A percentile compares a stretch with the other conserved stretches of the same genome.
Evolutionary conservation across 1,139 yeast genomes (phyloP).

Genomic region (Entelexis sorbosivorans): DNA sequence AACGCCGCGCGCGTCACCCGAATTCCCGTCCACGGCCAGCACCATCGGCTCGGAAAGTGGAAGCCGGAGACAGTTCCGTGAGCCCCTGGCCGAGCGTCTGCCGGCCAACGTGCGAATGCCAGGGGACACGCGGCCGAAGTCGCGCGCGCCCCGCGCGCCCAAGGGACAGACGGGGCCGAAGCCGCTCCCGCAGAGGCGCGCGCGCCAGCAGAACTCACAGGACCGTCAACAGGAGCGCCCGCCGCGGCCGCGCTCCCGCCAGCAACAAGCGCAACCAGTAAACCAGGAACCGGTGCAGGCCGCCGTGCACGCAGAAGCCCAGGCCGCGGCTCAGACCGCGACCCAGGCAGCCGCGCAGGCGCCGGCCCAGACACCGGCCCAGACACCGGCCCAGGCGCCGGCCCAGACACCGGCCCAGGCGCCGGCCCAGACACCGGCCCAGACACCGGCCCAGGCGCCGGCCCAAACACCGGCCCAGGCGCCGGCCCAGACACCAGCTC

Average conservation of each 20-base stretch:
- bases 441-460: neutral
- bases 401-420: neutral
- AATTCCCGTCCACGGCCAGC: neutral
- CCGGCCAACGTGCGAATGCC: conserved; percentile 2
- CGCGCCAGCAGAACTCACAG: neutral
- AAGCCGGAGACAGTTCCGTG: neutral
- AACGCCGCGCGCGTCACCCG: neutral
- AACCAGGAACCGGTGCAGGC: neutral
- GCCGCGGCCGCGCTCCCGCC: neutral
- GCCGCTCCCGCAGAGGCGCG: neutral
- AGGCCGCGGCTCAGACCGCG: neutral
- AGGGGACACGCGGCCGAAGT: neutral
- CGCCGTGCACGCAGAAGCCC: neutral
- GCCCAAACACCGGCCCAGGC: neutral
- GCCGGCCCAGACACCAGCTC: neutral
- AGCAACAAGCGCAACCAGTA: neutral
- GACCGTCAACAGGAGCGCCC: neutral
- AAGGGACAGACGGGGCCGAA: neutral
- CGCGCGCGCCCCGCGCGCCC: neutral
- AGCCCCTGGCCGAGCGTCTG: conserved; percentile 1
- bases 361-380: neutral
- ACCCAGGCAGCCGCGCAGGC: neutral
- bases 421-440: neutral
- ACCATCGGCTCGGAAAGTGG: neutral
- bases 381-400: no score